phyloP scores from a whole-genome alignment of 2,329 filamentous ascomycete genomes.

The Aspergillus floridensis region DNA sequence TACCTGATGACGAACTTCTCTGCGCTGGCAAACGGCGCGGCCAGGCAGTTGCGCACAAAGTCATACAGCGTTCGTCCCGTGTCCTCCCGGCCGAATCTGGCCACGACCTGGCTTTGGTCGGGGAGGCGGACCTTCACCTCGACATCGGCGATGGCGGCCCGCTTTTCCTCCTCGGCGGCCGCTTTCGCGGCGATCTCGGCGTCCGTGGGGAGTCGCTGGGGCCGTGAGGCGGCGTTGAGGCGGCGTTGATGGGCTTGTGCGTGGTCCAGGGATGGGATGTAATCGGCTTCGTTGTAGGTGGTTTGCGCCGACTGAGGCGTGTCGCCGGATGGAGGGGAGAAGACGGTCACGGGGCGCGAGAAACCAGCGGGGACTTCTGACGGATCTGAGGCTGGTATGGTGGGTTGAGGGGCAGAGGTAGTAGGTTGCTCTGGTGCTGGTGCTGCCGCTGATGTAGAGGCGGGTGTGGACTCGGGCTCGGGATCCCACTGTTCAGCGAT shows the following conservation, averaged over 20 bases:
- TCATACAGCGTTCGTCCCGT: constrained; percentile 70
- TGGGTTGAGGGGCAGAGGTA: constrained; percentile 12
- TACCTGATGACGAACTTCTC: constrained; percentile 72
- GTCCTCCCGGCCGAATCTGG: constrained; percentile 65
- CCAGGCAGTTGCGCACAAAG: constrained; percentile 71
- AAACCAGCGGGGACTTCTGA: constrained; percentile 40
- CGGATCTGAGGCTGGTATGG: constrained; percentile 20
- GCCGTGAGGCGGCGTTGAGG: constrained; percentile 72
- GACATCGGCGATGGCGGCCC: constrained; percentile 66
- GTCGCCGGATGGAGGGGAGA: constrained; percentile 69
- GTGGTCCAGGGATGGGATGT: constrained; percentile 77
- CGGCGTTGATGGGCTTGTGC: constrained; percentile 75
- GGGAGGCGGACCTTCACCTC: constrained; percentile 82
- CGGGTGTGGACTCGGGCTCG: constrained; percentile 12
- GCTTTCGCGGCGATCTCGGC: constrained; percentile 72
- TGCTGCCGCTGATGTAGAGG: constrained; percentile 9
- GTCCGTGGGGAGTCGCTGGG: constrained; percentile 78
- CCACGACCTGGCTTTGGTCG: constrained; percentile 75
- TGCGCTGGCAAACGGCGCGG: constrained; percentile 46
- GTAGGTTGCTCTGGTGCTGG: constrained; percentile 15
- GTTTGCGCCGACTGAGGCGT: constrained; percentile 73
- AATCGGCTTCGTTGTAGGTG: constrained; percentile 69
- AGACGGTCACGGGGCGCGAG: constrained; percentile 61
- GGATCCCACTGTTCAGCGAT: constrained; percentile 9
- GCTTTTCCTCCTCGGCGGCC: constrained; percentile 61